Base-by-base conservation (phyloP, 352 stramenopile species). In the Pythium guiyangense region DNA sequence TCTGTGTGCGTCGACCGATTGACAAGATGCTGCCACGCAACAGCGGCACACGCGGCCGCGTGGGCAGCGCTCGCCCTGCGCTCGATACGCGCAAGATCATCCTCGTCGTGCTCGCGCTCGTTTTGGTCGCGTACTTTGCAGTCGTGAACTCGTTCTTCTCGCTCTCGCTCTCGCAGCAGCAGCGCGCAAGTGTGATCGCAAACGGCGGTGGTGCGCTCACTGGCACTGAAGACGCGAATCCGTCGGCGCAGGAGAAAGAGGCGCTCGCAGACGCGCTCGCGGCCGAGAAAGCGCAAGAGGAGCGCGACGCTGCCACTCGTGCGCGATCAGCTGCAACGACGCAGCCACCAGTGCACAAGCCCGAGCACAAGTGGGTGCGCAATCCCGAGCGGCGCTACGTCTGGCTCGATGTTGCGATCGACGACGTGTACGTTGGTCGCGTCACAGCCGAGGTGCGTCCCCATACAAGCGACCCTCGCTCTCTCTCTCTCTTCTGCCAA, bases 341-440 rank as follows among this genome's bases (percentile, higher is more conserved):
- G 27, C 39, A 20, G 40, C 11, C 17, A 4, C 44, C 20, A 39
- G 26, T 18, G 29, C 31, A 51, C n/a, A 52, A 52, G 40, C n/a
- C 43, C 5, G n/a, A n/a, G 25, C 61, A 60, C 35, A 66, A 63
- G 35, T 93, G 73, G 69, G 49, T 67, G 51, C 71, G 68, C 22
- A 88, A 88, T 18, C 70, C 79, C 10, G 61, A 83, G 31, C 81
- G 85, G 20, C 86, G 85, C 59, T 95, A 95, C 59, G 83, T 95
- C 15, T 95, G 85, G 85, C 61, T 95, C 54, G 83, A 94, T 49
- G 74, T 94, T 34, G 76, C 77, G 29, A 92, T 94, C 51, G 83
- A 93, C 57, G 79, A 88, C 54, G 64, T 68, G 50, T 74, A 72
- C 54, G 67, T 90, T 9, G 85, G 85, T 4, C 80, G 83, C 57